Base-by-base conservation (phyloP, 2,329 filamentous ascomycete genomes). In the Scedosporium dehoogii region DNA sequence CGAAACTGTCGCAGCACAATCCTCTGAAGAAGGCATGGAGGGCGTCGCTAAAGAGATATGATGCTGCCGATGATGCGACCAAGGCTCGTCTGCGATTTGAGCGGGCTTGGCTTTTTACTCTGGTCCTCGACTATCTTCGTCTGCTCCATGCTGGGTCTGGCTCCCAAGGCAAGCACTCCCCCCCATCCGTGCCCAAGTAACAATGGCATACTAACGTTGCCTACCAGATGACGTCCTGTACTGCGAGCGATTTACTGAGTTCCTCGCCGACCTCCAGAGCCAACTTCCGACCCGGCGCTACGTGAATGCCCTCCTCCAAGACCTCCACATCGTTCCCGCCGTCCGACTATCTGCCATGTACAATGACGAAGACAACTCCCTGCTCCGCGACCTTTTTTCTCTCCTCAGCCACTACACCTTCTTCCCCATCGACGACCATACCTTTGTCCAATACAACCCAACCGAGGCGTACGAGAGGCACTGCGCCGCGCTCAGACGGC, bases 261-360 rank as follows among this genome's bases (percentile, higher is more conserved):
- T 99, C 60, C 79, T 99, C 58, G 88, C 89, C 7, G 94, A 99
- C 71, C 77, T 99, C 21, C 86, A 96, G 72, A 97, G 93, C 69
- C 94, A 99, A 73, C 79, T 97, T 58, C 94, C 94, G 0, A 99
- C 96, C 3, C 83, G 94, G 68, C 86, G 94, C 73, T 97, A 97
- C 72, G 90, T 96, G 71, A 97, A 97, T 73, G 87, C 90, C 1
- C 77, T 99, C 51, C 74, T 97, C 14, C 87, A 89, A 68, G 93
- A 99, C 71, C 78, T 97, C 56, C 92, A 97, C 71, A 75, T 96
- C 23, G 75, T 97, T 29, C 80, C 93, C 1, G 84, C 89, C 9
- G 85, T 97, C 68, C 84, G 83, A 58, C 76, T 96, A 18, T 97
- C 93, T 1, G 88, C 89, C 1, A 76, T 93, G 69, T 96, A 88